Evolutionary conservation across 805 yeast species (phyloP).

Genomic region (Metschnikowia koreensis): DNA sequence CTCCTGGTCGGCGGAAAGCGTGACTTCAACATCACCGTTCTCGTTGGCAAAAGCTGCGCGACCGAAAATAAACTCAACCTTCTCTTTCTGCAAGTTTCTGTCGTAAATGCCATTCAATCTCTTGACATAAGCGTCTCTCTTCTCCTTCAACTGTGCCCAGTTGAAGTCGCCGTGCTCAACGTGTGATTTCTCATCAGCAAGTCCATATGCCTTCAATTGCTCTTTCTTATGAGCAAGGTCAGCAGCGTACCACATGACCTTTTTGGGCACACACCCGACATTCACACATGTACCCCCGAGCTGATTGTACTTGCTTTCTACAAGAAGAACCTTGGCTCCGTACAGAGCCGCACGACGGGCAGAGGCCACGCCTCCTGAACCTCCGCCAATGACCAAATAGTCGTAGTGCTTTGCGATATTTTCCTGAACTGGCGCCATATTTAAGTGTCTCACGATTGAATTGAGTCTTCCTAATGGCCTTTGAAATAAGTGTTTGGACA

Average conservation of each 20-base stretch:
- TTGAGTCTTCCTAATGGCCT: constrained; percentile 15
- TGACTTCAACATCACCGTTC: constrained; percentile 76
- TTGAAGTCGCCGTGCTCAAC: constrained; percentile 57
- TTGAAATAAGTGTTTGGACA: constrained; percentile 8
- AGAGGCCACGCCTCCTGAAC: constrained; percentile 98
- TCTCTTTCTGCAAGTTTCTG: constrained; percentile 81
- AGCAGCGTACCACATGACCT: constrained; percentile 97
- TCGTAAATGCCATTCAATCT: constrained; percentile 93
- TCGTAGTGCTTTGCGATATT: constrained; percentile 60
- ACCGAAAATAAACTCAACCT: constrained; percentile 84
- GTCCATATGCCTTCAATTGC: constrained; percentile 82
- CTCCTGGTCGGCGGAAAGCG: constrained; percentile 43
- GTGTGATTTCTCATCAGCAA: constrained; percentile 53
- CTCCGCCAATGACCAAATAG: constrained; percentile 96
- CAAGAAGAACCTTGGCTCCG: constrained; percentile 82
- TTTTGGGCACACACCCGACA: constrained; percentile 99
- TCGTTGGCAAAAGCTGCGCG: constrained; percentile 69
- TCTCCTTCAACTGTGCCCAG: constrained; percentile 78
- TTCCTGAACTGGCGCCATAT: constrained; percentile 55
- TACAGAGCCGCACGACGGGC: constrained; percentile 94
- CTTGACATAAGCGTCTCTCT: constrained; percentile 87
- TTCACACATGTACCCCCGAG: constrained; percentile 99
- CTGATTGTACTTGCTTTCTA: constrained; percentile 65
- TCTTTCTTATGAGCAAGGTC: constrained; percentile 76
- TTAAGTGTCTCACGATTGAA: constrained; percentile 31